Base-by-base conservation (phyloP, 768 basidiomycete species). In the Cyclocybe cylindracea region DNA sequence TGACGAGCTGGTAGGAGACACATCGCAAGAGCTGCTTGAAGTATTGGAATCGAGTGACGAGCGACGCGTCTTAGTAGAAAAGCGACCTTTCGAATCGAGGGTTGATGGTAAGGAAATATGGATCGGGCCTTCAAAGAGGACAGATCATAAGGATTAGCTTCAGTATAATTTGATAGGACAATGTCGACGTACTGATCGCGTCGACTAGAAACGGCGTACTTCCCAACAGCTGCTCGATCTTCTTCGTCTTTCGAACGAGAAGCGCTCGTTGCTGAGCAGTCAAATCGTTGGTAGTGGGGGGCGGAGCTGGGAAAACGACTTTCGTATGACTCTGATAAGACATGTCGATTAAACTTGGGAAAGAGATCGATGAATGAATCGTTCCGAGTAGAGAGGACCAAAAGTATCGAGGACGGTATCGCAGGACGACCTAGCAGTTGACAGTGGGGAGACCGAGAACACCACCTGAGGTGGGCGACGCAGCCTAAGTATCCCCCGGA, bases 181-280 rank as follows among this genome's bases (percentile, higher is more conserved):
- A 3, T 10, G 13, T 1, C 24, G 37, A 49, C 43, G 31, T 44
- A 52, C 50, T 39, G 11, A 13, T 14, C 5, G 38, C 58, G 19
- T 86, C 84, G 9, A 81, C 55, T 32, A 85, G 69, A 51, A 78
- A 81, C n/a, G 85, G 85, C 11, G 82, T 78, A 14, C 75, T 70
- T 10, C 85, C 85, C 9, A 87, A 68, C 9, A 87, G 65, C 40
- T 80, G 77, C 16, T 78, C 77, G 16, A 87, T 74, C 68, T 86
- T 87, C 58, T 76, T 79, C 16, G 82, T 78, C 19, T 78, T 77
- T 29, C 83, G 80, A 31, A 83, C 59, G 18, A 87, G 75, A 47
- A 80, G 80, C 7, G 72, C 62, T n/a, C 84, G 78, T 63, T 85
- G 79, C 18, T 73, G 60, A 1, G 73, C 55, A 6, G 79, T 77